These are phyloP conservation scores for Aspergillus quadrilineatus DNA, from an alignment of 2,329 filamentous ascomycete species.

Conservation along the genomic window DNA sequence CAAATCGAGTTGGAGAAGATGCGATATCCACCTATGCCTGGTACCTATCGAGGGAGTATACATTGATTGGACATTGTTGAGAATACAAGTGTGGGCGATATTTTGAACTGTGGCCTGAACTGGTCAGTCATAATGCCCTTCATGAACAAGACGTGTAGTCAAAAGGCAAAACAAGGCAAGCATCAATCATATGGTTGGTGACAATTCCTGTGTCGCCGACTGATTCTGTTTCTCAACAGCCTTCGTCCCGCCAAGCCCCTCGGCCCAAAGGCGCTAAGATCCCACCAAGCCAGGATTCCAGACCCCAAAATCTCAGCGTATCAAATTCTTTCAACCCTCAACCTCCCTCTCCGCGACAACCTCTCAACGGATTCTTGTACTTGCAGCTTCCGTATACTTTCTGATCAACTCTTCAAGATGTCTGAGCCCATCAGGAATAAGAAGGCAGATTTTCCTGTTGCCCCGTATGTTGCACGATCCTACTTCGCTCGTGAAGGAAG, in stretches of 20 bases:
- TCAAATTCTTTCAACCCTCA: constrained; percentile 39
- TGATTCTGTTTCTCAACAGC: constrained; percentile 30
- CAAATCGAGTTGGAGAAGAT: too few species aligned
- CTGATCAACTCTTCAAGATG: constrained; percentile 45
- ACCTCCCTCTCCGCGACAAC: constrained; percentile 25
- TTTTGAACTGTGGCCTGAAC: too few species aligned
- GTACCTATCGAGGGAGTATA: too few species aligned
- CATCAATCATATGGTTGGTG: too few species aligned
- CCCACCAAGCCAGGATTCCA: constrained; percentile 41
- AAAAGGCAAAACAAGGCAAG: too few species aligned
- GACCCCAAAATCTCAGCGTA: constrained; percentile 37
- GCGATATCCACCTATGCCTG: too few species aligned
- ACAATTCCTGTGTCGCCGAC: too few species aligned
- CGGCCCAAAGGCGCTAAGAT: constrained; percentile 43
- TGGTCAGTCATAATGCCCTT: too few species aligned
- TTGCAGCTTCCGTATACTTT: constrained; percentile 11
- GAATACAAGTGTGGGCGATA: too few species aligned
- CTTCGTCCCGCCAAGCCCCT: constrained; percentile 42
- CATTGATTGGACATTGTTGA: too few species aligned
- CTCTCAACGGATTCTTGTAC: constrained; percentile 22
- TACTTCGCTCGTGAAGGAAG: not conserved
- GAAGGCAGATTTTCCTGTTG: constrained; percentile 60
- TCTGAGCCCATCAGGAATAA: constrained; percentile 69
- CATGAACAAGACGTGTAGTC: too few species aligned
- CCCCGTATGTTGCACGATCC: constrained; percentile 56